Conservation (phyloP, 2,329 filamentous ascomycete species). For the Colletotrichum karsti region DNA sequence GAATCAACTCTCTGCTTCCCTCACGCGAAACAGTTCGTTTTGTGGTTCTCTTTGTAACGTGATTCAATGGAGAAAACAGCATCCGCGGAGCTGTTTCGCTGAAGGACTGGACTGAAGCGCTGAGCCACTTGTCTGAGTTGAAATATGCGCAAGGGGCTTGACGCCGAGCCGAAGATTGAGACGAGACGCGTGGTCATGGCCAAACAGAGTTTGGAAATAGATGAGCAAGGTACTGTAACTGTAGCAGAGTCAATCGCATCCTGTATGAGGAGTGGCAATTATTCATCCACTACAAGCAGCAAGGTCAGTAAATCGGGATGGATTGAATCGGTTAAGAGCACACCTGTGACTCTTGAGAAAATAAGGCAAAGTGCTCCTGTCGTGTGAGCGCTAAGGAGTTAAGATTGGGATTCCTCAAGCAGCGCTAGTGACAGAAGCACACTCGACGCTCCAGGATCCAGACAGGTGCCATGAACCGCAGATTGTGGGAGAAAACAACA, state of each 20-base stretch:
- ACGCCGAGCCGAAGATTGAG: background rate
- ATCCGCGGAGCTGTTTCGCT: background rate
- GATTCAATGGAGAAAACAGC: background rate
- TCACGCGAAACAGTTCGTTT: background rate
- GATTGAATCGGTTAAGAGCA: too few relatives aligned
- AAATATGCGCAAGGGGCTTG: background rate
- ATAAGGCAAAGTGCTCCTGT: too few relatives aligned
- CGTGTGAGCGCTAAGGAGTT: background rate
- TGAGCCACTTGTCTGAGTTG: background rate
- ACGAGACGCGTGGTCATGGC: background rate
- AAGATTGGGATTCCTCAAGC: background rate
- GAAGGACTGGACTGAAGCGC: background rate
- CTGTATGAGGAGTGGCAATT: too few relatives aligned
- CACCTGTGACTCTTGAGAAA: too few relatives aligned
- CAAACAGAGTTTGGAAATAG: background rate
- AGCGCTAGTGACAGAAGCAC: background rate
- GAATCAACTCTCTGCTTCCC: background rate
- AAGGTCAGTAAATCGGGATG: too few relatives aligned
- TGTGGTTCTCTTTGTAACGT: background rate
- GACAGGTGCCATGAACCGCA: too few relatives aligned
- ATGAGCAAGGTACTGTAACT: background rate
- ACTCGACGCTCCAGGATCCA: background rate
- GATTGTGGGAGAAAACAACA: background rate
- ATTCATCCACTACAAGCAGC: too few relatives aligned
- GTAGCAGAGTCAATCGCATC: too few relatives aligned